Evolutionary conservation across 2,329 filamentous ascomycete genomes (phyloP).

Genomic region (Pseudomassariella vexata): DNA sequence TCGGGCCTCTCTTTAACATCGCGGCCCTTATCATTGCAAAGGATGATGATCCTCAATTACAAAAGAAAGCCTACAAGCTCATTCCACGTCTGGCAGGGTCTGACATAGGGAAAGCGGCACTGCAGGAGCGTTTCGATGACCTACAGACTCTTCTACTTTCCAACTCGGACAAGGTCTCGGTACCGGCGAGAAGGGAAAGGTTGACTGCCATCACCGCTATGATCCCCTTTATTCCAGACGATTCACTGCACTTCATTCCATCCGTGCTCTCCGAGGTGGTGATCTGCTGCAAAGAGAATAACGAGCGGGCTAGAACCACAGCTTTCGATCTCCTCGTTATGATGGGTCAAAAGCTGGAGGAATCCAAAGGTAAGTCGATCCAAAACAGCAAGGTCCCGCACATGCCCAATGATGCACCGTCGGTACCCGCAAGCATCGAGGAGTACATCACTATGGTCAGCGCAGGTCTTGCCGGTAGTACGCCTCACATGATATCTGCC

Average conservation of each 20-base stretch:
- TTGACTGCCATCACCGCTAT: conserved; percentile 77
- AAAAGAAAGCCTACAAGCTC: conserved; percentile 99
- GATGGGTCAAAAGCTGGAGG: conserved; percentile 75
- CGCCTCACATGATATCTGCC: conserved; percentile 95
- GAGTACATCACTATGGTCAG: conserved; percentile 99
- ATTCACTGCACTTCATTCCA: conserved; percentile 87
- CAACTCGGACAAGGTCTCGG: conserved; percentile 78
- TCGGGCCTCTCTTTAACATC: conserved; percentile 78
- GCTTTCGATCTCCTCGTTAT: conserved; percentile 87
- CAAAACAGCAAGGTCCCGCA: conserved; percentile 81
- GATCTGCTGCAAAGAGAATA: conserved; percentile 94
- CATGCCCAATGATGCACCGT: conserved; percentile 76
- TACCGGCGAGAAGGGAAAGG: conserved; percentile 80
- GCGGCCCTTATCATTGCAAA: conserved; percentile 77
- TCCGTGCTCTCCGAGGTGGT: conserved; percentile 89
- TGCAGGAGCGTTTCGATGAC: conserved; percentile 69
- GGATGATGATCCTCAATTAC: conserved; percentile 80
- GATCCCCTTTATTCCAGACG: conserved; percentile 69
- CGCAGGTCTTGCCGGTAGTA: conserved; percentile 85
- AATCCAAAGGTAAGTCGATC: conserved; percentile 64
- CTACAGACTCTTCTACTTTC: conserved; percentile 76
- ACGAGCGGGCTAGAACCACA: conserved; percentile 83
- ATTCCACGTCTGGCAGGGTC: conserved; percentile 86
- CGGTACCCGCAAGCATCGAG: conserved; percentile 76
- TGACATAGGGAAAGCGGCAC: conserved; percentile 66